Evolutionary conservation across 352 stramenopile species (phyloP).

Genomic region (Pilasporangium apinafurcum): DNA sequence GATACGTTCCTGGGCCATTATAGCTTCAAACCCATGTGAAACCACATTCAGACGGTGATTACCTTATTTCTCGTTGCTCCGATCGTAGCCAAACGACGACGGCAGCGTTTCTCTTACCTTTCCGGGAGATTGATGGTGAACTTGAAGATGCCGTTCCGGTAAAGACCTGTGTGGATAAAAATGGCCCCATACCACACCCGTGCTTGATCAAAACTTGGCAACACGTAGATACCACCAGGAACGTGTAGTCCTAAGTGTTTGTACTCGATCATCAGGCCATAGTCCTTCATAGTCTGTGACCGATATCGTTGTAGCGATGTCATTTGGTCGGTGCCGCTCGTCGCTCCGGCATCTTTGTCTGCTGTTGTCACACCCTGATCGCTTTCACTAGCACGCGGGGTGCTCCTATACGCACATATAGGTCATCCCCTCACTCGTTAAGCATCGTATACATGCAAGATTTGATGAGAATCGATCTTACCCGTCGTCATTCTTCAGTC

Average conservation of each 20-base stretch:
- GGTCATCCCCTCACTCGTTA: no score
- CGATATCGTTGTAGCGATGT: conserved; percentile 80
- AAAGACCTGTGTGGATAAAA: conserved; percentile 93
- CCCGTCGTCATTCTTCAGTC: conserved; percentile 55
- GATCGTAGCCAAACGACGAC: no score
- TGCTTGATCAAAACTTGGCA: conserved; percentile 90
- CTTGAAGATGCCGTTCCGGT: conserved; percentile 97
- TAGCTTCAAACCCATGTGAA: conserved; percentile 83
- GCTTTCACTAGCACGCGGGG: neutral
- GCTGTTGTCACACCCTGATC: conserved; percentile 2
- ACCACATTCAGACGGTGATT: no score
- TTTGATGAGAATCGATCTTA: no score
- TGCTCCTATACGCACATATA: neutral
- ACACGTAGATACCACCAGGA: conserved; percentile 93
- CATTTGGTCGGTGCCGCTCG: conserved; percentile 46
- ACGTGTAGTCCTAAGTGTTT: conserved; percentile 94
- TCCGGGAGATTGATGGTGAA: conserved; percentile 88
- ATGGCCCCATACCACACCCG: conserved; percentile 93
- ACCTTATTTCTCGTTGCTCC: no score
- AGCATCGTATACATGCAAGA: neutral
- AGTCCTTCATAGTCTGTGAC: conserved; percentile 90
- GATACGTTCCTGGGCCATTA: conserved; percentile 91
- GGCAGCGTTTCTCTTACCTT: no score
- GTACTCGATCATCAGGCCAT: conserved; percentile 97
- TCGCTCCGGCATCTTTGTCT: conserved; percentile 5